Conservation (phyloP, 371 early-diverging fungal species). For the Mucor plumbeus region DNA sequence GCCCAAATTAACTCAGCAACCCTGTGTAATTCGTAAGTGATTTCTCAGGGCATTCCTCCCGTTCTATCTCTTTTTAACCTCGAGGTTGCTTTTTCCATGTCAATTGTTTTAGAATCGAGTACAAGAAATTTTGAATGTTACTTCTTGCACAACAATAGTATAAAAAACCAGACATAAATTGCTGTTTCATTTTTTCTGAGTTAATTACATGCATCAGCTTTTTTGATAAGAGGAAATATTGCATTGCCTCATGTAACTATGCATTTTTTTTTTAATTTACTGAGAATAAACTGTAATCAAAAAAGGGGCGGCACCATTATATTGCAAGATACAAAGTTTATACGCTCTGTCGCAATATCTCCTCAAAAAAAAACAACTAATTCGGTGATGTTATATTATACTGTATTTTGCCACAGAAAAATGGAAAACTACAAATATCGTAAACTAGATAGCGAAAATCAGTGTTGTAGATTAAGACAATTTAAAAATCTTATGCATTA, state of each 20-base stretch:
- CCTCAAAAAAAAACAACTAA: too few species aligned
- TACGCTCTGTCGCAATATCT: too few species aligned
- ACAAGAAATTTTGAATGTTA: not conserved
- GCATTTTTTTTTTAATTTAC: not conserved
- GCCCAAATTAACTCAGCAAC: not conserved
- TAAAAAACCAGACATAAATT: not conserved
- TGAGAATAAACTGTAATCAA: slow-evolving; percentile 3
- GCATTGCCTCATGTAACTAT: slow-evolving; percentile 1
- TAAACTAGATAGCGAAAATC: too few species aligned
- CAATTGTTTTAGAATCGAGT: not conserved
- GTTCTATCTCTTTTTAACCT: not conserved
- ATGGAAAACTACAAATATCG: too few species aligned
- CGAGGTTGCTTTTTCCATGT: not conserved
- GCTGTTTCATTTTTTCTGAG: not conserved
- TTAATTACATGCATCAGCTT: slow-evolving; percentile 1
- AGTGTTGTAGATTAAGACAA: too few species aligned
- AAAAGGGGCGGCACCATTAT: not conserved
- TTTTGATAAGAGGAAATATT: not conserved
- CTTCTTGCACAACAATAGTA: not conserved
- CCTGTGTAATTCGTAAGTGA: not conserved
- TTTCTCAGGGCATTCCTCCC: not conserved
- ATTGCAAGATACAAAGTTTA: too few species aligned
- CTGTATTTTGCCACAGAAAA: too few species aligned
- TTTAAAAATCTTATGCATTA: too few species aligned
- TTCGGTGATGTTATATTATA: too few species aligned